Conservation (phyloP, 352 stramenopile genomes). For the Phytopythium boreale region DNA sequence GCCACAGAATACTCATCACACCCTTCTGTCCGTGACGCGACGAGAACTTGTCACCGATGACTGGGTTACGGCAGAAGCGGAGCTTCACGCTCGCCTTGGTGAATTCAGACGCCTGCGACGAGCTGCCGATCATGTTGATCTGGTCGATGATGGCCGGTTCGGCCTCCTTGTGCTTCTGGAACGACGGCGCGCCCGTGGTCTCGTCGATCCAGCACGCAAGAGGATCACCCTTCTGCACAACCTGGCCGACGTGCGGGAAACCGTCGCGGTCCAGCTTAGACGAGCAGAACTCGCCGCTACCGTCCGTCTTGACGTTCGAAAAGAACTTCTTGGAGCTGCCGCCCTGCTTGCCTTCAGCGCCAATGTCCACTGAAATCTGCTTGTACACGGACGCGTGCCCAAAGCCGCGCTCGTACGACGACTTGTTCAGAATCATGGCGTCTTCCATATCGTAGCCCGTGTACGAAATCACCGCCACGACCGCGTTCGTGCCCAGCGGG, state of each 20-base stretch:
- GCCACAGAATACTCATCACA: constrained; percentile 99
- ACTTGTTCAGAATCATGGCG: constrained; percentile 99
- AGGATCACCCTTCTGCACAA: constrained; percentile 94
- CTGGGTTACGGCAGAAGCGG: constrained; percentile 98
- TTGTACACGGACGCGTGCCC: constrained; percentile 98
- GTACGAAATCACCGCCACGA: constrained; percentile 99
- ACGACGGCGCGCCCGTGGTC: constrained; percentile 86
- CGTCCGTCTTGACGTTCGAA: constrained; percentile 89
- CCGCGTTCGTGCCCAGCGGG: constrained; percentile 97
- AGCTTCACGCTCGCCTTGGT: constrained; percentile 95
- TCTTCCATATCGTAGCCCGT: constrained; percentile 98
- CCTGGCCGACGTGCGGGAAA: constrained; percentile 94
- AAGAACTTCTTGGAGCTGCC: constrained; percentile 88
- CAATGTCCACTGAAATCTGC: constrained; percentile 94
- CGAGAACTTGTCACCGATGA: constrained; percentile 99
- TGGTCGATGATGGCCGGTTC: constrained; percentile 98
- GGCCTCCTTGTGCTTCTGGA: constrained; percentile 97
- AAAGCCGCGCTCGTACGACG: constrained; percentile 98
- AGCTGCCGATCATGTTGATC: constrained; percentile 81
- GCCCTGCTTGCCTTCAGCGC: constrained; percentile 60
- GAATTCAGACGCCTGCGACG: constrained; percentile 69
- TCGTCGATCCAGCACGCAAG: constrained; percentile 96
- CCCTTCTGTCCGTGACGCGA: constrained; percentile 99
- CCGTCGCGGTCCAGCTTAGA: constrained; percentile 94
- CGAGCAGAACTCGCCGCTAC: constrained; percentile 55